These are phyloP conservation scores for Fusarium keratoplasticum DNA, from an alignment of 2,329 filamentous ascomycete genomes.

Conservation along the genomic window DNA sequence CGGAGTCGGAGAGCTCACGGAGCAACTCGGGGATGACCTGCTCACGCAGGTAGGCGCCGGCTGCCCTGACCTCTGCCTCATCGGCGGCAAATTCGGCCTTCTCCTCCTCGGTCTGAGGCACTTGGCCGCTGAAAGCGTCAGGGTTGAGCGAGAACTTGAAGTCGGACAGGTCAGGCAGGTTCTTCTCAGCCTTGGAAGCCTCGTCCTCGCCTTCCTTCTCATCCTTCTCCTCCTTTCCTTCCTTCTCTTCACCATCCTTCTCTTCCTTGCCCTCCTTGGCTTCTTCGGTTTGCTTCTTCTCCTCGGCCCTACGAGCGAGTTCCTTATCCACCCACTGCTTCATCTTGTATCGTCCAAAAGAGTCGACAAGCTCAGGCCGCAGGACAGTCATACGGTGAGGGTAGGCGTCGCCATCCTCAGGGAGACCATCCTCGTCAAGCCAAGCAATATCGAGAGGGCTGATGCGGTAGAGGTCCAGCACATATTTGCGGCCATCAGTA, in stretches of 20 bases:
- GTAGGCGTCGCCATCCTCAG: slow-evolving; percentile 67
- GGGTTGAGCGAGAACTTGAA: slow-evolving; percentile 94
- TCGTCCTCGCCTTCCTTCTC: slow-evolving; percentile 49
- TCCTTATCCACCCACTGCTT: slow-evolving; percentile 88
- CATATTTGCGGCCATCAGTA: slow-evolving; percentile 95
- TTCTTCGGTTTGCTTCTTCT: slow-evolving; percentile 43
- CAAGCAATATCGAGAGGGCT: slow-evolving; percentile 91
- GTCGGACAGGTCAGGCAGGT: slow-evolving; percentile 84
- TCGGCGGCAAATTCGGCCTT: slow-evolving; percentile 85
- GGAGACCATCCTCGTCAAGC: slow-evolving; percentile 79
- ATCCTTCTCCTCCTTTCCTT: slow-evolving; percentile 47
- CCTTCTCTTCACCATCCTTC: slow-evolving; percentile 50
- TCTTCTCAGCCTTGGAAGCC: slow-evolving; percentile 44
- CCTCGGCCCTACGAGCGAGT: slow-evolving; percentile 69
- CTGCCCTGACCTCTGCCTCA: slow-evolving; percentile 87
- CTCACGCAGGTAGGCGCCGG: slow-evolving; percentile 80
- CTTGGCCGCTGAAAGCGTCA: slow-evolving; percentile 93
- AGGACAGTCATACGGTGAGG: slow-evolving; percentile 97
- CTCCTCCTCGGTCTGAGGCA: slow-evolving; percentile 89
- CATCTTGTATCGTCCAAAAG: slow-evolving; percentile 86
- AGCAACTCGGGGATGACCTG: slow-evolving; percentile 87
- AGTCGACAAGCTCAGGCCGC: slow-evolving; percentile 88
- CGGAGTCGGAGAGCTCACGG: slow-evolving; percentile 88
- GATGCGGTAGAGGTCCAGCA: slow-evolving; percentile 95
- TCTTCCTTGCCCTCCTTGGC: slow-evolving; percentile 40